Conservation (phyloP, 2,329 filamentous ascomycete species). For the Penicillium palitans region DNA sequence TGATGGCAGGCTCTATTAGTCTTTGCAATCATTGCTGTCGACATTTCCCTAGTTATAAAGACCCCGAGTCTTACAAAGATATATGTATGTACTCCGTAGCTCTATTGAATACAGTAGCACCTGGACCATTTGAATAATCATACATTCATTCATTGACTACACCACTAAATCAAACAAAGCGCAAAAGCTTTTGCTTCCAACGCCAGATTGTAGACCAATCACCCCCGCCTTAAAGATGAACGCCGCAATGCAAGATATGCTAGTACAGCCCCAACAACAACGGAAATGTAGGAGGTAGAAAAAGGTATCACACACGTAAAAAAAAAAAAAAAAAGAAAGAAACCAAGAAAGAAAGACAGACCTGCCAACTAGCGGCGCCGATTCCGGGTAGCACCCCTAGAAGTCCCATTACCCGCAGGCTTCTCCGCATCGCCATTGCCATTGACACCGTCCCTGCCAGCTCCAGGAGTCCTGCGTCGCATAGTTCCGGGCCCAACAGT, state of each 20-base stretch:
- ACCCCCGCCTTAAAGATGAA: not conserved
- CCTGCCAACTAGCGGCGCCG: conserved; percentile 31
- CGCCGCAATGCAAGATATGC: conserved; percentile 1
- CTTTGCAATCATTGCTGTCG: not conserved
- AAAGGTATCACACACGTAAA: not conserved
- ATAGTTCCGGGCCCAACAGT: conserved; percentile 75
- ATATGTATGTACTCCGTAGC: not conserved
- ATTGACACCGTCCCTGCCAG: conserved; percentile 60
- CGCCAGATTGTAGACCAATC: not conserved
- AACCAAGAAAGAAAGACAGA: not conserved
- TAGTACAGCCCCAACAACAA: not conserved
- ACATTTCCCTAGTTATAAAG: too few species aligned
- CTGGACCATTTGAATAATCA: not conserved
- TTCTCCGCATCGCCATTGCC: conserved; percentile 33
- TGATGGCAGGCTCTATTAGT: not conserved
- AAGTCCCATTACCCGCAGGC: conserved; percentile 26
- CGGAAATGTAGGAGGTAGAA: not conserved
- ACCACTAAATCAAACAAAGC: not conserved
- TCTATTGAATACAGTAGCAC: not conserved
- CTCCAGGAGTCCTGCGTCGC: conserved; percentile 78
- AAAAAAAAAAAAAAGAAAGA: too few species aligned
- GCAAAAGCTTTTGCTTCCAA: not conserved
- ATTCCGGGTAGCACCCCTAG: conserved; percentile 26
- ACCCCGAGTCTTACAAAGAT: not conserved
- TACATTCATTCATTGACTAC: not conserved